Evolutionary conservation across 495 filamentous ascomycete genomes (phyloP), one percentile per base, ranked within the genome.

Genomic region (Melanomma pulvis-pyrius): DNA sequence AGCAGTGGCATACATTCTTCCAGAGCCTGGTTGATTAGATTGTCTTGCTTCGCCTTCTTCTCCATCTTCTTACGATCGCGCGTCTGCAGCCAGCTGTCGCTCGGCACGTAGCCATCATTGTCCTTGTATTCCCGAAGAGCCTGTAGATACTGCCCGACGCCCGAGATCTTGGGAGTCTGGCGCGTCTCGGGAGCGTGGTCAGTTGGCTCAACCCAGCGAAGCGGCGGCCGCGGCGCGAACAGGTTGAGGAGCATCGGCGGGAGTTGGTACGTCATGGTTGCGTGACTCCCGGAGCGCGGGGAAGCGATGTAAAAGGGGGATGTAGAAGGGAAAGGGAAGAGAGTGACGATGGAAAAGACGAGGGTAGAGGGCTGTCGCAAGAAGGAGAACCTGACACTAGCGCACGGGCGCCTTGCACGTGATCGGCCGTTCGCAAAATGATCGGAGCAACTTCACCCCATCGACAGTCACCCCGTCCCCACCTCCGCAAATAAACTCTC

Each of bases 231-330:
- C 64, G 94, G 91, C 72, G 92, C 89, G 79, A 98, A 98, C 61
- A 98, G 91, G 69, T 90, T 90, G 72, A 97, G 85, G 32, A 98
- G 86, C 67, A 93, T 93, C 52, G 90, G 91, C 53, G 93, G 93
- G 8, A 98, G 88, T 78, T 93, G 92, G 82, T 96, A 93, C 8
- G 93, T 98, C 93, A 97, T 98, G 34, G 12, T 71, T 4, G n/a
- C 4, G 11, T 0, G 59, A 28, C n/a, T 29, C 46, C 22, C 51
- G n/a, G 51, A 32, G 19, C 39, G 9, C 39, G 17, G 24, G 57
- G n/a, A 39, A 28, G 6, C 48, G 46, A 34, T 39, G 46, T 28
- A 25, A 34, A 28, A 26, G 19, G 36, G 49, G 15, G 34, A 19
- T 65, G 30, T 21, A 52, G 54, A 26, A 58, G 29, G 15, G 22